Percentiles rank a stretch among this genome's conserved stretches.
These are phyloP conservation scores for Chytridium lagenaria DNA, from an alignment of 371 early-diverging fungal species.

Conservation along the genomic window DNA sequence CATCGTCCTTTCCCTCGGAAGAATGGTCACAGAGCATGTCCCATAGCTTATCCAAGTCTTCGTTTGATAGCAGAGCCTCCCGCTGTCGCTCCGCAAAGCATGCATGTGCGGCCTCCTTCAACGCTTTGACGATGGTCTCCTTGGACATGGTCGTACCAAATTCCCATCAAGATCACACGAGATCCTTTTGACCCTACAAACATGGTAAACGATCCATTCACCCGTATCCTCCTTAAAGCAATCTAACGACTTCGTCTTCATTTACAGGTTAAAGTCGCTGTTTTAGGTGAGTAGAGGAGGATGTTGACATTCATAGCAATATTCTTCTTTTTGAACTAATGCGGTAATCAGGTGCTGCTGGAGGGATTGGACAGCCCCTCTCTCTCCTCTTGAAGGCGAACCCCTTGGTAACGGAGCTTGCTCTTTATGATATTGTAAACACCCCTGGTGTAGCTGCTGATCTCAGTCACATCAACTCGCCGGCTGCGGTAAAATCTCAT, in stretches of 20 bases:
- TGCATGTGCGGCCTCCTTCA: conserved; percentile 19
- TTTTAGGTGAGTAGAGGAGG: conserved; percentile 31
- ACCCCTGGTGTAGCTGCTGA: conserved; percentile 98
- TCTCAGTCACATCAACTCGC: conserved; percentile 94
- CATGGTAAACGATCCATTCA: background rate
- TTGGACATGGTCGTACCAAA: too few relatives aligned
- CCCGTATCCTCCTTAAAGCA: too few relatives aligned
- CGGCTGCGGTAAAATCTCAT: conserved; percentile 66
- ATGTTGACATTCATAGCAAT: too few relatives aligned
- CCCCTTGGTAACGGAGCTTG: conserved; percentile 79
- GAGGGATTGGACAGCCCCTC: conserved; percentile 91
- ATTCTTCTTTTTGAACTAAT: too few relatives aligned
- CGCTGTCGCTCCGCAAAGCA: conserved; percentile 29
- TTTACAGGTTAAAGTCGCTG: conserved; percentile 40
- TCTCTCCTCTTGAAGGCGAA: conserved; percentile 84
- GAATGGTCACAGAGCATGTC: conserved; percentile 34
- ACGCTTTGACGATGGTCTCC: background rate
- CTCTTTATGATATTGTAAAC: conserved; percentile 96
- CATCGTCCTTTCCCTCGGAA: conserved; percentile 31
- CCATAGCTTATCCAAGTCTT: conserved; percentile 54
- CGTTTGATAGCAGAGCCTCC: conserved; percentile 39
- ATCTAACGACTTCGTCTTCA: background rate
- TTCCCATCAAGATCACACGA: too few relatives aligned
- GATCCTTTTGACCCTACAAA: background rate
- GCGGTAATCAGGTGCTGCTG: conserved; percentile 53